Conservation (phyloP, 164 flowering plant genomes). For the Dillenia turbinata region DNA sequence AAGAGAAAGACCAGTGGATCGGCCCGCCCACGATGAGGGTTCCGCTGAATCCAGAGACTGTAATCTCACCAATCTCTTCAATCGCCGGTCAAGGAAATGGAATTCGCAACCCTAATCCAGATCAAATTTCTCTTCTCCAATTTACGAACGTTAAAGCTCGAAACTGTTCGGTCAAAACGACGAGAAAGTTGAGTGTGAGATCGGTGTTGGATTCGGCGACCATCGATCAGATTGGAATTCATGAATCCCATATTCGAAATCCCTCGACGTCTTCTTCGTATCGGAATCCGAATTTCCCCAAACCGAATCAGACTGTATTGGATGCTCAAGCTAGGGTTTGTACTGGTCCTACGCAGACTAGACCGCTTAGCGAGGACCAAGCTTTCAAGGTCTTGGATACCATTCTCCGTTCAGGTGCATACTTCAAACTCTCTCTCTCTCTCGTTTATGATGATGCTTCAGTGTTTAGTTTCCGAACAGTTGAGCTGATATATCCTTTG, state of each 20-base stretch:
- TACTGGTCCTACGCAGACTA: constrained; percentile 92
- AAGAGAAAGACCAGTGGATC: neutral
- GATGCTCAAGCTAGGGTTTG: constrained; percentile 97
- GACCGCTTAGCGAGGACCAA: constrained; percentile 78
- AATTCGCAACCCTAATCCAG: neutral
- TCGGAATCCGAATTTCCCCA: constrained; percentile 40
- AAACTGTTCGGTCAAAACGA: constrained; percentile 7
- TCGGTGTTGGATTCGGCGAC: constrained; percentile 34
- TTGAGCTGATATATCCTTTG: too few species aligned
- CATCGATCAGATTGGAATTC: constrained; percentile 40
- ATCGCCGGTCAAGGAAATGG: constrained; percentile 1
- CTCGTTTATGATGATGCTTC: neutral
- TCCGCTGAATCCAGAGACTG: constrained; percentile 27
- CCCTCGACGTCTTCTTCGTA: constrained; percentile 69
- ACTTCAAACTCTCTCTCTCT: neutral
- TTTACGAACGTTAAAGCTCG: neutral
- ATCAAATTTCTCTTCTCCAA: constrained; percentile 6
- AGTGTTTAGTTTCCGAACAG: too few species aligned
- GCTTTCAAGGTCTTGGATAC: constrained; percentile 84
- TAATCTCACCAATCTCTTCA: constrained; percentile 14
- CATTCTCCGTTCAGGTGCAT: constrained; percentile 76
- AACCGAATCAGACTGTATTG: constrained; percentile 81
- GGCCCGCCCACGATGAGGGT: constrained; percentile 28
- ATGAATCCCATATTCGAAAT: constrained; percentile 38
- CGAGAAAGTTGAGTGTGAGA: constrained; percentile 10